Percentiles rank a stretch among this genome's conserved stretches.
Evolutionary conservation across 176 grass and related monocot genomes (phyloP).

Genomic region (Musa itinerans): DNA sequence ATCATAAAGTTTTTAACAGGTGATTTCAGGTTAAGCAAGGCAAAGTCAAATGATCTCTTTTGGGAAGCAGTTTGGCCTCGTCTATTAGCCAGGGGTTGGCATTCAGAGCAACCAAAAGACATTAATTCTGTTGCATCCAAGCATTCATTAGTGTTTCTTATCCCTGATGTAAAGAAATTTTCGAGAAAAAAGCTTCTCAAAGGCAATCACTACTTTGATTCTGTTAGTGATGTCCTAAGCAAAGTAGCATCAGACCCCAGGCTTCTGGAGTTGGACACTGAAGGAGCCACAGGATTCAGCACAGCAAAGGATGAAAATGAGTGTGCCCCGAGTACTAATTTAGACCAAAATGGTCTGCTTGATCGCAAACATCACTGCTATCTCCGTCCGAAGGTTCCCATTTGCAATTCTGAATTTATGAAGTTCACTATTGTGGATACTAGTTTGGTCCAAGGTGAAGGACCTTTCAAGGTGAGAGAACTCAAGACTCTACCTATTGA

Average conservation of each 20-base stretch:
- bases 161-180: slow-evolving; percentile 79
- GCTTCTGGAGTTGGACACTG: slow-evolving; percentile 53
- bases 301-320: slow-evolving; percentile 44
- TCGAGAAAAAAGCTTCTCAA: slow-evolving; percentile 70
- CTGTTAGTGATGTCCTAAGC: slow-evolving; percentile 84
- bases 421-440: slow-evolving; percentile 98
- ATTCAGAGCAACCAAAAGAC: slow-evolving; percentile 69
- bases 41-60: slow-evolving; percentile 95
- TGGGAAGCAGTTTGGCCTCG: slow-evolving; percentile 99
- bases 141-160: slow-evolving; percentile 65
- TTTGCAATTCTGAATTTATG: slow-evolving; percentile 50
- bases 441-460: slow-evolving; percentile 65
- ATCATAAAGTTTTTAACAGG: slow-evolving; percentile 87
- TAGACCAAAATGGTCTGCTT: slow-evolving; percentile 29
- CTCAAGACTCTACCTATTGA: slow-evolving; percentile 61
- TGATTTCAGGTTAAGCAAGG: slow-evolving; percentile 90
- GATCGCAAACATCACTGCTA: slow-evolving; percentile 35
- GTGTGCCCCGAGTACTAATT: slow-evolving; percentile 29
- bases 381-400: slow-evolving; percentile 32
- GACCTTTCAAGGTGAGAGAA: slow-evolving; percentile 66
- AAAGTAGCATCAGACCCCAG: slow-evolving; percentile 79
- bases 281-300: slow-evolving; percentile 29
- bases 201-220: slow-evolving; percentile 98
- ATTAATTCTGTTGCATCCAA: slow-evolving; percentile 30
- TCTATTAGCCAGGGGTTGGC: slow-evolving; percentile 79